Evolutionary conservation across 176 grass and related monocot genomes (phyloP), one percentile per base, ranked within the genome.

Genomic region (Guadua angustifolia): DNA sequence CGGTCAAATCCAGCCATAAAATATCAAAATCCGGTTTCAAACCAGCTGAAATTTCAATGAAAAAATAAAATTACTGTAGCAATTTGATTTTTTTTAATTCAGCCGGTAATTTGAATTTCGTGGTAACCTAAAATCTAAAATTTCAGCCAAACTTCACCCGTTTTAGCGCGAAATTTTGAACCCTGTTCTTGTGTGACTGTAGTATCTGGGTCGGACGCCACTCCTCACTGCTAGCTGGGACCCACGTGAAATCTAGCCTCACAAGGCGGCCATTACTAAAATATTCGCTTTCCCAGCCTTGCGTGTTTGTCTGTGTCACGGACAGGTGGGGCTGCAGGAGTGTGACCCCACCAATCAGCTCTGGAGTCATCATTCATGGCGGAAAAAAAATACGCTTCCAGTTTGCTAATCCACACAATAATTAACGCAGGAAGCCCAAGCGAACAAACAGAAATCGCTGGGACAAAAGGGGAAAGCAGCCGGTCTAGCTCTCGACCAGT

Each of bases 401-500:
- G 51, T 61, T 18, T n/a, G 62, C 76, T 68, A 73, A 83, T 52
- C 39, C 40, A 6, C 38, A 39, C 67, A 35, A 57, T 71, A 71
- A 82, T 71, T 33, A 71, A 36, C 36, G 15, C 29, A 69, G 49
- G 71, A 36, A 77, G 82, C 47, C 66, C 26, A 58, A 49, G 17
- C 64, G 18, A 49, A 40, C 49, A 16, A 21, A 42, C 35, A n/a
- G 75, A 79, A 79, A 79, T 29, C 29, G 29, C 29, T 29, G 29
- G 29, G 29, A 29, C 29, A 29, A 29, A 29, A 29, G 29, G 29
- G 29, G 1, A 29, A 29, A 29, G 29, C 29, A 29, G 29, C 29
- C 29, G 29, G 29, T 29, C 29, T 29, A 29, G 29, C 29, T 29
- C 29, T 29, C 29, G 29, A 1, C 29, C 29, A 29, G 29, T 29